A percentile compares a stretch with the other conserved stretches of the same genome.
These are phyloP conservation scores for Blastobotrys mokoenaii DNA, from an alignment of 805 yeast species.

Conservation along the genomic window DNA sequence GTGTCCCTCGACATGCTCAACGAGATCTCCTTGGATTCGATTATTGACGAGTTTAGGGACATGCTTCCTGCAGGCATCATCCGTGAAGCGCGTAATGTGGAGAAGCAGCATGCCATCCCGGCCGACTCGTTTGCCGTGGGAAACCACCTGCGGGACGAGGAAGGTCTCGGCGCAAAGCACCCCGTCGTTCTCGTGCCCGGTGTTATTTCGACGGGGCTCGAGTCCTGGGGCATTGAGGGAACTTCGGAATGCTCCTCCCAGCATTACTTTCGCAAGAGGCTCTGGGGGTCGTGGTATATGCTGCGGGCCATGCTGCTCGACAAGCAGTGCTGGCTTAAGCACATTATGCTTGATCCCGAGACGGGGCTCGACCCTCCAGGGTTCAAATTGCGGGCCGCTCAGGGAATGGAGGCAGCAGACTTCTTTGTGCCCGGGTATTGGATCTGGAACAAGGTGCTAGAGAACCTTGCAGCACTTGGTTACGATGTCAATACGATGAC, in stretches of 20 bases:
- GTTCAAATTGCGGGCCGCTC: conserved; percentile 77
- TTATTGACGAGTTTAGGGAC: conserved; percentile 54
- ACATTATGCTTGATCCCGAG: conserved; percentile 76
- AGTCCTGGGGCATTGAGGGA: conserved; percentile 81
- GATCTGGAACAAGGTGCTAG: conserved; percentile 97
- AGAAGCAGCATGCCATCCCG: conserved; percentile 34
- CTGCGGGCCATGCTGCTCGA: conserved; percentile 83
- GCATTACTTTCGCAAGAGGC: conserved; percentile 77
- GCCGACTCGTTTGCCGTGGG: conserved; percentile 88
- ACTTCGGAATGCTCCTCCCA: conserved; percentile 74
- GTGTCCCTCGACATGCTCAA: conserved; percentile 42
- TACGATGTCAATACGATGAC: conserved; percentile 87
- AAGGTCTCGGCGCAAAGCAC: conserved; percentile 47
- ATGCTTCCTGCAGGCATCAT: conserved; percentile 71
- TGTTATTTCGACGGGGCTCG: conserved; percentile 89
- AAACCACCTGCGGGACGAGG: conserved; percentile 42
- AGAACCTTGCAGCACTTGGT: conserved; percentile 87
- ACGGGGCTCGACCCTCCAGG: conserved; percentile 92
- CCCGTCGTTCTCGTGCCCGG: conserved; percentile 95
- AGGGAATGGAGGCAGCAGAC: conserved; percentile 95
- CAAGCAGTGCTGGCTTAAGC: conserved; percentile 89
- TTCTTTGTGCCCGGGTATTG: conserved; percentile 96
- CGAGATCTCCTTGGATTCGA: conserved; percentile 45
- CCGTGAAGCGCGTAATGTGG: conserved; percentile 50
- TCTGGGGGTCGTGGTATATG: conserved; percentile 98